Evolutionary conservation across 2,329 filamentous ascomycete genomes (phyloP), one percentile per base, ranked within the genome.

Genomic region (Aureobasidium melanogenum): DNA sequence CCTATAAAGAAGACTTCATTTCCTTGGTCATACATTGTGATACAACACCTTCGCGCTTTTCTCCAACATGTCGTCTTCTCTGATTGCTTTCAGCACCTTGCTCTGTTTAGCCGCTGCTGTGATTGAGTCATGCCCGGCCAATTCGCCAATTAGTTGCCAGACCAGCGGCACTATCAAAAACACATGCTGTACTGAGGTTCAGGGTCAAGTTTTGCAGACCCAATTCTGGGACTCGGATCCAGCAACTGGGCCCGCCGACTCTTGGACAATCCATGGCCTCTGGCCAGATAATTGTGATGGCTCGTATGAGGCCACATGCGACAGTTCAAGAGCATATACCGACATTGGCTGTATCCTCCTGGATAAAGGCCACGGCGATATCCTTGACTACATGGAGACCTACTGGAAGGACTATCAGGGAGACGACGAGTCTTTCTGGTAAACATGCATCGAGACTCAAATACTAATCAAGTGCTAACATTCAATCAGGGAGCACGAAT

Each of bases 151-250:
- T 14, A 56, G 46, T 24, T 64, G 63, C 38, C 62, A 63, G 14
- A 62, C 50, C 48, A 64, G 34, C 41, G 50, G 62, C 19, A 60
- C 56, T 14, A 79, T 82, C n/a, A 70, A 78, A 56, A 79, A 89
- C 69, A 81, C 83, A 10, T 90, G 88, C 75, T 90, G 88, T 73
- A 87, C 88, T 73, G 87, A 87, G 68, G 79, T 82, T 26, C 86
- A 87, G 0, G 83, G 85, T 5, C 67, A 68, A 57, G 62, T 68
- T 12, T 32, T 67, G 19, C 65, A 63, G 50, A 66, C 65, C 2
- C 67, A 69, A 41, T 68, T 69, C 60, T 69, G 67, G 67, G 67
- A 69, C 48, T 64, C 66, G 2, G 62, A 64, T 43, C 67, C 67
- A 3, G 62, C 63, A 7, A 66, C 64, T 46, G 67, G 67, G 5